These are phyloP conservation scores for Prunus armeniaca DNA, from an alignment of 306 rosid species.

Conservation along the genomic window DNA sequence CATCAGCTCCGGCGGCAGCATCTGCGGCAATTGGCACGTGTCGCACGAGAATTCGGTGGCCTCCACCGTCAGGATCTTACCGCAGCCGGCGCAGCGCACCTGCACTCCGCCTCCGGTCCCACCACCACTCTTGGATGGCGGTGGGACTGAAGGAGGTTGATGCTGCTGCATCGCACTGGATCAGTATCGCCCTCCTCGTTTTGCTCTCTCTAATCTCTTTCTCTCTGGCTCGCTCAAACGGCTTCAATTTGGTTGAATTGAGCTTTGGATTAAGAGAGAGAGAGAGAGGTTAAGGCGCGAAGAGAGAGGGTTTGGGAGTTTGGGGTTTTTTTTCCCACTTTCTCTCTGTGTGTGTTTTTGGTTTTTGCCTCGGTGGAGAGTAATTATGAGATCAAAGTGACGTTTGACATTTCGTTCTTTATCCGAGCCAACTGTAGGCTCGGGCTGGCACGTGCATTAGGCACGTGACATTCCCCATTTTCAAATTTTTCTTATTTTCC, in stretches of 20 bases:
- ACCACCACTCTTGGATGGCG: constrained; percentile 21
- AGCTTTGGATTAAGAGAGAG: not conserved
- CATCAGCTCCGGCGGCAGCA: constrained; percentile 97
- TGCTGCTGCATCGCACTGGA: constrained; percentile 20
- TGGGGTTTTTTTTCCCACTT: constrained; percentile 12
- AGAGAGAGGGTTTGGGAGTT: constrained; percentile 14
- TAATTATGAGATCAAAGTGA: constrained; percentile 10
- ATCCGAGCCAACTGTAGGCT: not conserved
- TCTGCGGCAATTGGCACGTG: constrained; percentile 83
- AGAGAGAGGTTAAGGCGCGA: constrained; percentile 17
- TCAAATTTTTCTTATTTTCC: not conserved
- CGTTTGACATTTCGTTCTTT: not conserved
- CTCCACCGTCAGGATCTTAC: constrained; percentile 66
- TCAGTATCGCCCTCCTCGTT: not conserved
- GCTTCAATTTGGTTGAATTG: not conserved
- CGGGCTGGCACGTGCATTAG: not conserved
- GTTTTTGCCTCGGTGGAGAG: not conserved
- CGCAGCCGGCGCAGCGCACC: constrained; percentile 96
- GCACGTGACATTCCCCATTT: not conserved
- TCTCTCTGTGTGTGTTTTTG: not conserved
- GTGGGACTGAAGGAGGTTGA: constrained; percentile 36
- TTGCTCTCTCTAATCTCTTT: not conserved
- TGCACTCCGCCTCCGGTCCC: constrained; percentile 49
- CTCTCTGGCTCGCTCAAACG: not conserved
- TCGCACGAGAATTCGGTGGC: constrained; percentile 82